Percentiles rank a stretch among this genome's conserved stretches.
phyloP scores from a whole-genome alignment of 2,329 filamentous ascomycete species.

The Cladophialophora psammophila region DNA sequence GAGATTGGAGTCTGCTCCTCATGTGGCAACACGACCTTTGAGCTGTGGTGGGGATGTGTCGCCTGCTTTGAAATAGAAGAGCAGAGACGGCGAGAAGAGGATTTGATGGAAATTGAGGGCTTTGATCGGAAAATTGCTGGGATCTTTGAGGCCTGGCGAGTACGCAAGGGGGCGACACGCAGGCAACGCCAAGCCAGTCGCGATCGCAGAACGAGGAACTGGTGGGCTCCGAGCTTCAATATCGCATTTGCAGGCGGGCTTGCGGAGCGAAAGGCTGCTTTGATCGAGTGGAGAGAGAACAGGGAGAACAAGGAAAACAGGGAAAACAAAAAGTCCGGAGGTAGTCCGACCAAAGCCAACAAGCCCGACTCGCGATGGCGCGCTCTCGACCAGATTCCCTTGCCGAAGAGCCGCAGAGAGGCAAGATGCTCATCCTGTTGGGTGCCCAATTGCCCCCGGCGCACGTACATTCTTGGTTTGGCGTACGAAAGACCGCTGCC shows the following conservation, averaged over 20 bases:
- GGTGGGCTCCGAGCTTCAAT: constrained; percentile 9
- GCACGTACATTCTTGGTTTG: constrained; percentile 25
- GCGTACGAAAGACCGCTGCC: constrained; percentile 29
- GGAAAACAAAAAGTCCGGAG: neutral
- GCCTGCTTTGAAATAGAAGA: constrained; percentile 35
- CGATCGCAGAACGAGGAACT: constrained; percentile 13
- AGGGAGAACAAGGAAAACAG: constrained; percentile 12
- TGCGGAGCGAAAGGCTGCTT: constrained; percentile 25
- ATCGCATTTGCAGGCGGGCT: constrained; percentile 21
- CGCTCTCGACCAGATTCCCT: constrained; percentile 30
- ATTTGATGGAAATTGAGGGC: constrained; percentile 21
- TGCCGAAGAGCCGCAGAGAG: constrained; percentile 29
- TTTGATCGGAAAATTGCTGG: constrained; percentile 32
- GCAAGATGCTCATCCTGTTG: constrained; percentile 31
- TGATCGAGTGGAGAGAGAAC: constrained; percentile 33
- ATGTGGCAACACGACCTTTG: constrained; percentile 30
- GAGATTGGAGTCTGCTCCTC: constrained; percentile 34
- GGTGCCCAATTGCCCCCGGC: constrained; percentile 31
- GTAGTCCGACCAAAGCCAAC: neutral
- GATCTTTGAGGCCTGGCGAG: constrained; percentile 35
- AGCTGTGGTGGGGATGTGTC: constrained; percentile 37
- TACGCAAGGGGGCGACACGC: constrained; percentile 29
- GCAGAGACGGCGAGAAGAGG: constrained; percentile 26
- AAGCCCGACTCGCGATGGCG: constrained; percentile 20
- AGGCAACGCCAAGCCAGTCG: constrained; percentile 14